Conservation (phyloP, 2,329 filamentous ascomycete species). For the Colletotrichum limetticola region DNA sequence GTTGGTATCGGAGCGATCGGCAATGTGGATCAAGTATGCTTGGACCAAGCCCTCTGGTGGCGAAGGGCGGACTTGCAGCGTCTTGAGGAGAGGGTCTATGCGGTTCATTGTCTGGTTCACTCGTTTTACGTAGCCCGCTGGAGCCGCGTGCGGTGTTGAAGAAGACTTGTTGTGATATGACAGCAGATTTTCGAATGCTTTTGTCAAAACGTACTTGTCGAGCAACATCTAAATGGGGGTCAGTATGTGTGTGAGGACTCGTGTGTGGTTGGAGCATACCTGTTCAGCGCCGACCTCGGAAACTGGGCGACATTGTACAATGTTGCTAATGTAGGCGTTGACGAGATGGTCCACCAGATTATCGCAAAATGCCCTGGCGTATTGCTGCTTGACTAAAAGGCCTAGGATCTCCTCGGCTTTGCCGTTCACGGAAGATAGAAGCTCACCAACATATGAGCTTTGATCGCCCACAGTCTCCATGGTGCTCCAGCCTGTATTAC, state of each 20-base stretch:
- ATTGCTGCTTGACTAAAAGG: slow-evolving; percentile 88
- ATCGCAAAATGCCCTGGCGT: slow-evolving; percentile 93
- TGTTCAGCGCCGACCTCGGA: slow-evolving; percentile 95
- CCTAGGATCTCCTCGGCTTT: slow-evolving; percentile 80
- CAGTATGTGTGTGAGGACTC: slow-evolving; percentile 33
- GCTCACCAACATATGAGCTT: slow-evolving; percentile 88
- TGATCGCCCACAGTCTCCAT: slow-evolving; percentile 95
- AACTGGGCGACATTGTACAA: slow-evolving; percentile 90
- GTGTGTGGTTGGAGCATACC: slow-evolving; percentile 53
- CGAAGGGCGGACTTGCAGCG: slow-evolving; percentile 90
- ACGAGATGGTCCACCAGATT: slow-evolving; percentile 92
- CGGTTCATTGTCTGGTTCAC: slow-evolving; percentile 86
- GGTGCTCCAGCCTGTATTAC: slow-evolving; percentile 92
- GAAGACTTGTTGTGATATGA: slow-evolving; percentile 65
- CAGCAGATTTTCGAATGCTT: slow-evolving; percentile 78
- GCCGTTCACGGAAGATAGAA: slow-evolving; percentile 78
- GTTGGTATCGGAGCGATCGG: slow-evolving; percentile 91
- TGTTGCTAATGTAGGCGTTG: slow-evolving; percentile 81
- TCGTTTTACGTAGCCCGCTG: slow-evolving; percentile 81
- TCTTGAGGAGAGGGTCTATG: slow-evolving; percentile 94
- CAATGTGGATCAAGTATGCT: slow-evolving; percentile 97
- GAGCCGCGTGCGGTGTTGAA: slow-evolving; percentile 51
- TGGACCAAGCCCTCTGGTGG: slow-evolving; percentile 95
- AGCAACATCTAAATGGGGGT: slow-evolving; percentile 79
- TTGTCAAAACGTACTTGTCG: slow-evolving; percentile 91